phyloP scores from a whole-genome alignment of 2,329 filamentous ascomycete species.

The Botrytis fabae region DNA sequence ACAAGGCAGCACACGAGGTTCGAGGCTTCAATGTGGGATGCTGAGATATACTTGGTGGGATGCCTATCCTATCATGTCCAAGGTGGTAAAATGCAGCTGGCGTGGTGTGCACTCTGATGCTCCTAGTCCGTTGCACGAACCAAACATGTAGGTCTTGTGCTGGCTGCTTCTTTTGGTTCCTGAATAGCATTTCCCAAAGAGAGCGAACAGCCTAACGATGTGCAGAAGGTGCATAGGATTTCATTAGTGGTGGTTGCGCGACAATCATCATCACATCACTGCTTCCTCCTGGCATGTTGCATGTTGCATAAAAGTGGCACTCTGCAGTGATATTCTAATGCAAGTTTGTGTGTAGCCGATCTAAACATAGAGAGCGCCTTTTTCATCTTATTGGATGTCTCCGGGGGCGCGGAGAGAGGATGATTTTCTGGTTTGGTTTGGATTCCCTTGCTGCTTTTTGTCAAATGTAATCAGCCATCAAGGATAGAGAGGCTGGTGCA shows the following conservation, averaged over 20 bases:
- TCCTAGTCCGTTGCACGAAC: background rate
- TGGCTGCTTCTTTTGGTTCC: slow-evolving; percentile 3
- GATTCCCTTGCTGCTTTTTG: slow-evolving; percentile 24
- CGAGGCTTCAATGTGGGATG: slow-evolving; percentile 1
- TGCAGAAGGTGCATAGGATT: slow-evolving; percentile 1
- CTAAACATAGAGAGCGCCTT: slow-evolving; percentile 22
- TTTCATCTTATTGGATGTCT: background rate
- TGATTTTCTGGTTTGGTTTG: background rate
- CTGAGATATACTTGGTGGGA: background rate
- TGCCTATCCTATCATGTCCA: slow-evolving; percentile 11
- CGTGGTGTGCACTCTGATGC: background rate
- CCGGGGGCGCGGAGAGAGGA: background rate
- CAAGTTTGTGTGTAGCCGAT: slow-evolving; percentile 11
- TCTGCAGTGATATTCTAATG: slow-evolving; percentile 1
- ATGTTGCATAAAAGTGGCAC: slow-evolving; percentile 23
- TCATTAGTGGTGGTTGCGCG: background rate
- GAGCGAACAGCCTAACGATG: background rate
- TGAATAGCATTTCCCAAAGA: background rate
- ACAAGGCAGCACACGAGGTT: background rate
- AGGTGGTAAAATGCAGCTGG: background rate
- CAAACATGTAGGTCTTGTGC: background rate
- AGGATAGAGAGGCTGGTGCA: slow-evolving; percentile 4
- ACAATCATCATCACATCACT: slow-evolving; percentile 5
- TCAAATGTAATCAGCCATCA: background rate
- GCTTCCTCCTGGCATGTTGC: background rate